Evolutionary conservation across 805 yeast species (phyloP), one percentile per base, ranked within the genome.

Genomic region (Starmerella gropengiesseri): DNA sequence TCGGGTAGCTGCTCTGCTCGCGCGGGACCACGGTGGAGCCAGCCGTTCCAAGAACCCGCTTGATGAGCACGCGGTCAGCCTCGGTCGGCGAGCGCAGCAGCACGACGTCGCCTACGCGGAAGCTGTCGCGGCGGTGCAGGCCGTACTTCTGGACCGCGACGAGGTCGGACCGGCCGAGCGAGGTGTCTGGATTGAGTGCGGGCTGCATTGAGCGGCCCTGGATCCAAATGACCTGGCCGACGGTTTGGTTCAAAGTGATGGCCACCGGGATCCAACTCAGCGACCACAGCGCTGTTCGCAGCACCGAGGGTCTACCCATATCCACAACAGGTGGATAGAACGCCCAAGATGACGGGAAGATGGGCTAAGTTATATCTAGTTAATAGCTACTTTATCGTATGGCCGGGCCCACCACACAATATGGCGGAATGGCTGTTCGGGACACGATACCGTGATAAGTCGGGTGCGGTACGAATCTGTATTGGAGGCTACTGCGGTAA

Each of bases 131-230:
- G 29, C 61, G 55, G 41, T 71, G 68, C 13, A 74, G 60, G 21
- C 73, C 71, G 62, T 66, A 77, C 57, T 82, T 83, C 72, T 80
- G 74, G 14, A 87, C 65, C 3, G 82, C 52, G 1, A 83, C 85
- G 64, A 44, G 61, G 51, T 48, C 60, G 39, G 44, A 51, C 67
- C 59, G 42, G 65, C 60, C 50, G 61, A 61, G 34, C 60, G 69
- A 54, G 21, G 55, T 33, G 17, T 72, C 73, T 0, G 93, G 89
- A 60, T 87, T 87, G 55, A 86, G 71, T 0, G 94, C 75, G 1
- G 96, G 96, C 40, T 81, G 69, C 97, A 87, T 87, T 19, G 94
- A 83, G 30, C 71, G 62, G 1, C 97, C 97, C 33, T 77, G 72
- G 14, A 86, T 73, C 60, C 75, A 73, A 13, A 83, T 82, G 21